Evolutionary conservation across 257 asterid species (phyloP).

Genomic region (Solanum megistacrolobum): DNA sequence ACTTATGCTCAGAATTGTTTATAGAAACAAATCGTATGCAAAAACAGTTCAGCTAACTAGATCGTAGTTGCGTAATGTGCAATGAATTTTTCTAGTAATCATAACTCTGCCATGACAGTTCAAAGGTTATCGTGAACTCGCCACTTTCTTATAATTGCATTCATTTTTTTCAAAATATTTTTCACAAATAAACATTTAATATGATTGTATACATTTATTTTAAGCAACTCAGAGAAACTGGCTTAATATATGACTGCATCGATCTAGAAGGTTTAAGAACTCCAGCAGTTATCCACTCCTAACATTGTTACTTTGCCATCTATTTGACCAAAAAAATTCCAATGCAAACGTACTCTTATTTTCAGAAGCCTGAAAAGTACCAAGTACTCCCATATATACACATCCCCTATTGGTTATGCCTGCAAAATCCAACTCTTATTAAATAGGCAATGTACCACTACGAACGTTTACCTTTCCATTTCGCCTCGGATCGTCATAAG

Average conservation of each 20-base stretch:
- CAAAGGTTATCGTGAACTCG: not conserved
- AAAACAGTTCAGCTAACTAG: not conserved
- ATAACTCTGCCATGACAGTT: not conserved
- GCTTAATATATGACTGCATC: not conserved
- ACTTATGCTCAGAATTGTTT: not conserved
- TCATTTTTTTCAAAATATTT: not conserved
- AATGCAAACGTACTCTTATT: not conserved
- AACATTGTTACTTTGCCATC: not conserved
- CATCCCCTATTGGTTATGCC: not conserved
- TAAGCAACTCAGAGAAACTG: not conserved
- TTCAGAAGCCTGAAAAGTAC: not conserved
- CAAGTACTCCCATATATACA: not conserved
- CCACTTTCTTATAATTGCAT: not conserved
- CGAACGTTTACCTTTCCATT: slow-evolving; percentile 66
- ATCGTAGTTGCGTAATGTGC: not conserved
- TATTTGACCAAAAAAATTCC: not conserved
- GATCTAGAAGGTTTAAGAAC: not conserved
- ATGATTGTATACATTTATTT: not conserved
- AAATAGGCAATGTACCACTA: not conserved
- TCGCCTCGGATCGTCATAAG: slow-evolving; percentile 84
- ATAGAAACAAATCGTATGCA: not conserved
- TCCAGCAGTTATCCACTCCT: not conserved
- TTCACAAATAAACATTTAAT: not conserved
- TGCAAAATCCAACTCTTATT: not conserved
- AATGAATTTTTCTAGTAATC: not conserved